Conservation (phyloP, 2,329 filamentous ascomycete species). For the Phaeosphaeriaceae sp. region DNA sequence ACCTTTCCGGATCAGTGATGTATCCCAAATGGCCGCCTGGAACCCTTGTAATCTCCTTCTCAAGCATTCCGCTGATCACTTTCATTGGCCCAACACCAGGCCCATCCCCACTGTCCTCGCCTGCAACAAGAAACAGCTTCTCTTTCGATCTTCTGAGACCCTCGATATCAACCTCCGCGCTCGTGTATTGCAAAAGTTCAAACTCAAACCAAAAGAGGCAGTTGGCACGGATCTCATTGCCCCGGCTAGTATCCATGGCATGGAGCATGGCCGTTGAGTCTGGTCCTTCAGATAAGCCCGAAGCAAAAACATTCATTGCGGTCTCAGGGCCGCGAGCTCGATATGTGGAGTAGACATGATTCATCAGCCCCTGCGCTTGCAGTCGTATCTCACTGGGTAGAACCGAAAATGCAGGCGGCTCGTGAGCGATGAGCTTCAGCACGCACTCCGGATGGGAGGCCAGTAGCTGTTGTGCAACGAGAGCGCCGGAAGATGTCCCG, state of each 20-base stretch:
- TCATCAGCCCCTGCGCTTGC: neutral
- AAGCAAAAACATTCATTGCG: constrained; percentile 12
- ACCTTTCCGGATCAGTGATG: neutral
- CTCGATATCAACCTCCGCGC: neutral
- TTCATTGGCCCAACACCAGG: neutral
- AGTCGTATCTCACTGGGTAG: constrained; percentile 9
- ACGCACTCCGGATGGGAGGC: constrained; percentile 7
- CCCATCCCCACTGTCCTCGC: neutral
- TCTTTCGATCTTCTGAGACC: neutral
- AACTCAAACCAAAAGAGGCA: neutral
- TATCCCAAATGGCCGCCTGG: neutral
- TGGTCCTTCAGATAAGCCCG: neutral
- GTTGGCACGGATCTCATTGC: neutral
- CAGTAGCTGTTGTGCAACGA: constrained; percentile 18
- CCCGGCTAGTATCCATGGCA: neutral
- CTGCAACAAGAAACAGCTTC: neutral
- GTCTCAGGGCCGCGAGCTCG: constrained; percentile 11
- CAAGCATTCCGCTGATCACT: neutral
- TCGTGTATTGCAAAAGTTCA: neutral
- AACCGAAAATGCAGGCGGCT: constrained; percentile 15
- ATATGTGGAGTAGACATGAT: constrained; percentile 15
- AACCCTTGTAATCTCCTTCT: neutral
- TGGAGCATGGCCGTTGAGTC: neutral
- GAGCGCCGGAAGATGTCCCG: constrained; percentile 21
- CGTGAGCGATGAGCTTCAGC: constrained; percentile 16